A percentile compares a stretch with the other conserved stretches of the same genome.
Conservation (phyloP, 257 asterid genomes). For the Forsythia viridissima region DNA sequence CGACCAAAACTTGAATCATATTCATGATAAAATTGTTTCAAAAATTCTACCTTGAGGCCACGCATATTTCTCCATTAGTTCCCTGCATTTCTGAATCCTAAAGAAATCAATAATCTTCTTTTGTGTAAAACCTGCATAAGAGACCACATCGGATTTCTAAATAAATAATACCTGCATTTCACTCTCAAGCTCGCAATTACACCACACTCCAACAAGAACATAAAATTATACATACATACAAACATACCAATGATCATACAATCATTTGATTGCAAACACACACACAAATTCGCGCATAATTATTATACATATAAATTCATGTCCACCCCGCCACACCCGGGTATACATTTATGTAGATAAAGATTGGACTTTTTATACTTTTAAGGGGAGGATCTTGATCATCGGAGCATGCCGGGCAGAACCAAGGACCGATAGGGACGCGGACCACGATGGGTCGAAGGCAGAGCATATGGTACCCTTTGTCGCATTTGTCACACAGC, state of each 20-base stretch:
- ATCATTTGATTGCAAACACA: neutral
- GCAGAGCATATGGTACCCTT: conserved; percentile 74
- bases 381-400: conserved; percentile 45
- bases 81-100: conserved; percentile 56
- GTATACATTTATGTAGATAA: conserved; percentile 8
- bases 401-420: conserved; percentile 63
- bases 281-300: neutral
- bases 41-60: conserved; percentile 57
- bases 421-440: conserved; percentile 76
- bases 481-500: conserved; percentile 73
- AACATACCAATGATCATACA: neutral
- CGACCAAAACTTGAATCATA: neutral
- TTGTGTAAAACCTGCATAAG: conserved; percentile 65
- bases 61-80: conserved; percentile 36
- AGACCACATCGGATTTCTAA: neutral
- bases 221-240: neutral
- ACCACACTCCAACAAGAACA: conserved; percentile 5
- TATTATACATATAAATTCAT: neutral
- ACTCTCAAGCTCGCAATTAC: conserved; percentile 6
- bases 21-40: conserved; percentile 1
- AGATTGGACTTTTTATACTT: conserved; percentile 45
- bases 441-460: conserved; percentile 74
- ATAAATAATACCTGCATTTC: conserved; percentile 9
- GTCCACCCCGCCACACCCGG: conserved; percentile 1
- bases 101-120: conserved; percentile 72